Evolutionary conservation across 192 early-diverging fungal species (phyloP), one percentile per base, ranked within the genome.

Genomic region (Backusella circina): DNA sequence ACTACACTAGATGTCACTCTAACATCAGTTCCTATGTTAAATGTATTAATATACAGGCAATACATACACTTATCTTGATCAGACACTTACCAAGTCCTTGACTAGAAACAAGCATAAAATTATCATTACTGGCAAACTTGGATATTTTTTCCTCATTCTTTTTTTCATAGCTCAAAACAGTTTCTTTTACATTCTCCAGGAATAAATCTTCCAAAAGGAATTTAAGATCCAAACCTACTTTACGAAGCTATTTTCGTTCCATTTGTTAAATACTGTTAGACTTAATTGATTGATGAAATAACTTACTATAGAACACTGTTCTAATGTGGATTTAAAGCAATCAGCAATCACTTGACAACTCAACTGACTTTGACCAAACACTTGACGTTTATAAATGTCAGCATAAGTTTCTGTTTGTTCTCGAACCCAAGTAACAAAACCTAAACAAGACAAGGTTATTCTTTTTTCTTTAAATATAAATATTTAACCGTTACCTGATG

Each of bases 401-500:
- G 92, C 92, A 84, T 94, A 99, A 30, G 89, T 84, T 39, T 92
- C 90, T 65, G 98, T 90, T 75, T 99, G 95, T 72, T 89, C 86
- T 37, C 90, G 82, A 31, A 96, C 93, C 97, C 97, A 99, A 10
- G 93, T 95, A 31, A 99, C 91, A 73, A 99, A 92, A 12, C 95
- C 91, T 91, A 71, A n/a, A 15, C 15, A 37, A 82, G 18, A 77
- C 1, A 50, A 35, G 6, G 10, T 26, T 51, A 12, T 30, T 32
- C 12, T 16, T 32, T 66, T 65, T 13, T 7, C 26, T n/a, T 66
- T 66, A 15, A 6, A 33, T 33, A 15, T 33, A 18, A 32, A 33
- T 47, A 35, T 71, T 30, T 23, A 50, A 33, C 44, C 51, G 65
- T 71, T 86, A 91, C 90, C 95, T 21, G 95, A 96, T 2, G 94